These are phyloP conservation scores for Gastrolobium bilobum DNA, from an alignment of 306 rosid genomes.

Conservation along the genomic window DNA sequence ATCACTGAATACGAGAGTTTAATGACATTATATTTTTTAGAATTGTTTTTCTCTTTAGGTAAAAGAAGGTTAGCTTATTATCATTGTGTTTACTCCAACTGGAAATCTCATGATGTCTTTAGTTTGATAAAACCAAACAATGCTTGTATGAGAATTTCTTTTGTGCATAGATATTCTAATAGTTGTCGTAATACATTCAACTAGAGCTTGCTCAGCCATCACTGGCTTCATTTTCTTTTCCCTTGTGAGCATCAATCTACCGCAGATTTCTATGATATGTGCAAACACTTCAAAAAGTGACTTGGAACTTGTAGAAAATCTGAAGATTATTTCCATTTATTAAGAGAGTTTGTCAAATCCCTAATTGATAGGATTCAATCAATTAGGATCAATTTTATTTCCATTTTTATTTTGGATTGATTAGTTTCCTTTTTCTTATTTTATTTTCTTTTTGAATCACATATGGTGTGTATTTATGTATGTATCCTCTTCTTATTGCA, in stretches of 20 bases:
- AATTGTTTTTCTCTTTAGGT: constrained; percentile 12
- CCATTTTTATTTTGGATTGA: too few relatives aligned
- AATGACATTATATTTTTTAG: neutral
- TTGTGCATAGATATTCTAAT: neutral
- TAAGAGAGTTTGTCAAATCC: too few relatives aligned
- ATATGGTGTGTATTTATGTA: too few relatives aligned
- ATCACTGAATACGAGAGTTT: constrained; percentile 5
- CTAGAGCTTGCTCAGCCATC: constrained; percentile 31
- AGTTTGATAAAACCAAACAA: constrained; percentile 36
- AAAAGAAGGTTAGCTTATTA: constrained; percentile 21
- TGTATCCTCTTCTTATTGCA: too few relatives aligned
- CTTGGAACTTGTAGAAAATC: too few relatives aligned
- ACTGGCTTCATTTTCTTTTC: constrained; percentile 12
- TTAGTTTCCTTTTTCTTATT: too few relatives aligned
- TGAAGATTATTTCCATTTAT: too few relatives aligned
- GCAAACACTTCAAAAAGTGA: too few relatives aligned
- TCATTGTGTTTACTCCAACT: constrained; percentile 21
- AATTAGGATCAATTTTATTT: too few relatives aligned
- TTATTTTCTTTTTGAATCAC: too few relatives aligned
- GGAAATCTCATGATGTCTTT: constrained; percentile 35
- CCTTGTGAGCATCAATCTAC: neutral
- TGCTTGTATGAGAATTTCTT: constrained; percentile 29
- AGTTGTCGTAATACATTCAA: constrained; percentile 6
- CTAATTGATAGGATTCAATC: too few relatives aligned
- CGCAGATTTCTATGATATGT: constrained; percentile 5